phyloP scores from a whole-genome alignment of 2,329 filamentous ascomycete species.

The Cadophora gregata region DNA sequence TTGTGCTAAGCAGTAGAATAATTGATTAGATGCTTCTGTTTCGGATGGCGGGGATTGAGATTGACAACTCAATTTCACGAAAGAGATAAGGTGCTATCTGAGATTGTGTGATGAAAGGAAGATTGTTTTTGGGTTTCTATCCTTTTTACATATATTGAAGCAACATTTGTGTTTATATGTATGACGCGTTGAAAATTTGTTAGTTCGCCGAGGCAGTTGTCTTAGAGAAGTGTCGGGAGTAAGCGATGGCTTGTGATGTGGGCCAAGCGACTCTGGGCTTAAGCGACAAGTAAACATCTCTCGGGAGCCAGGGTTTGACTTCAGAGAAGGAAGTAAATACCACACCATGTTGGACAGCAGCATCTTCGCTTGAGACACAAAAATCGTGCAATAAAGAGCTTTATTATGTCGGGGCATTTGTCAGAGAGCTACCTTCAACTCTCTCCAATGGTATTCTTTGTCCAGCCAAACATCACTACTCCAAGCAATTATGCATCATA shows the following conservation, averaged over 20 bases:
- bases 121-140: too few relatives aligned
- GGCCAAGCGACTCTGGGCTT: background rate
- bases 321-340: too few relatives aligned
- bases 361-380: too few relatives aligned
- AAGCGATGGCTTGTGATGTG: slow-evolving; percentile 7
- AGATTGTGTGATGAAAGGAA: too few relatives aligned
- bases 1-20: background rate
- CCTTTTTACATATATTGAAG: background rate
- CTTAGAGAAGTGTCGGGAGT: background rate
- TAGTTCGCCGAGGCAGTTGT: slow-evolving; percentile 21
- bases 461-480: background rate
- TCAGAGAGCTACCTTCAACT: too few relatives aligned
- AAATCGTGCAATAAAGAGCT: too few relatives aligned
- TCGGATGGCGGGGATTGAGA: too few relatives aligned
- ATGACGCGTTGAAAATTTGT: slow-evolving; percentile 27
- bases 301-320: too few relatives aligned
- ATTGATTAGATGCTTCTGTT: background rate
- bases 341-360: too few relatives aligned
- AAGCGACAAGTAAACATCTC: background rate
- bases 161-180: slow-evolving; percentile 16
- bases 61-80: too few relatives aligned
- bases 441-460: background rate
- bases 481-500: background rate
- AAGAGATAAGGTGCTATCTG: too few relatives aligned
- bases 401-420: too few relatives aligned